Evolutionary conservation across 192 early-diverging fungal species (phyloP), one percentile per base, ranked within the genome.

Genomic region (Coemansia sp.): DNA sequence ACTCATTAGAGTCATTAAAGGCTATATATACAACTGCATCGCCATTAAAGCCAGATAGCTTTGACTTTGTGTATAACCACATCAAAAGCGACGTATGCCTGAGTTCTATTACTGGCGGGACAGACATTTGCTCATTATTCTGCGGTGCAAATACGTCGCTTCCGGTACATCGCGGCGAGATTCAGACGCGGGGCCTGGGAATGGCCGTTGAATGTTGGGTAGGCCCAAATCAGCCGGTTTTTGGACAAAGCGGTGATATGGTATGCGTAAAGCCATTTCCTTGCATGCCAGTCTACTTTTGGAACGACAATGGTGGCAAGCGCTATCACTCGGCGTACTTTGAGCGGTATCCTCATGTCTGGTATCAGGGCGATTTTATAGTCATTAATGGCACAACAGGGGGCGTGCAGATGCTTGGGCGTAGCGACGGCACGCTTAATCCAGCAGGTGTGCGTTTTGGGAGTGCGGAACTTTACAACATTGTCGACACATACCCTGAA

Each of bases 351-450:
- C 75, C 85, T 1, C 76, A 87, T 64, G 86, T 96, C 27, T 99
- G 97, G 97, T 94, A 95, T 82, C 95, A 99, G 71, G 95, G 95
- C 25, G 95, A 99, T 73, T 99, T 93, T 81, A 87, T 97, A 61
- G 78, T 85, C 58, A 89, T 97, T 61, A 93, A 93, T 73, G 82
- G 87, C 33, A 78, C 74, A 11, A 97, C 94, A 0, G 91, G 92
- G 32, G 95, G 97, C 24, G 90, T 99, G 64, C 82, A 94, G 42
- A 96, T 99, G 95, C 86, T 97, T 9, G 97, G 97, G 3, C 85
- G 95, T 62, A 88, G 87, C 51, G 95, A 98, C 64, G 93, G 94
- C 20, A 96, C 93, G 6, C 74, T 98, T 32, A 98, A 98, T 71
- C 96, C 96, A 0, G 85, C 83, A 7, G 96, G 96, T 10, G 91